phyloP scores from a whole-genome alignment of 108 stramenopile genomes.

The Pseudonitzschia multiseries region DNA sequence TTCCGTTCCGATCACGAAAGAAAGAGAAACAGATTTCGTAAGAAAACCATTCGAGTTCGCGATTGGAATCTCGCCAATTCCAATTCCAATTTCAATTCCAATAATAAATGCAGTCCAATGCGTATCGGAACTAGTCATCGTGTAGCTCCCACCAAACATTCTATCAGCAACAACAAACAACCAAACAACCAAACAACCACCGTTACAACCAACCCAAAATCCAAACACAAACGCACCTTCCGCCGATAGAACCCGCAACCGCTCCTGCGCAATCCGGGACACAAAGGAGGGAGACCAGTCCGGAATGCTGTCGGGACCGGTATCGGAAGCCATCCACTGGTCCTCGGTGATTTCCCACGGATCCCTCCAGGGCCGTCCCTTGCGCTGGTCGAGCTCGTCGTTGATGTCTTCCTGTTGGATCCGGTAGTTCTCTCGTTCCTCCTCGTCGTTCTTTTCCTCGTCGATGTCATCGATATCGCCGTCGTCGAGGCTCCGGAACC shows the following conservation, averaged over 20 bases:
- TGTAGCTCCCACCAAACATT: too few relatives aligned
- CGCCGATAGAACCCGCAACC: constrained; percentile 43
- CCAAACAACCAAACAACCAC: too few relatives aligned
- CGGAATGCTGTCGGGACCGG: constrained; percentile 55
- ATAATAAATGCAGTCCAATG: too few relatives aligned
- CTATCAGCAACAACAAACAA: too few relatives aligned
- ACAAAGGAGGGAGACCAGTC: constrained; percentile 69
- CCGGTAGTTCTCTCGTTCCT: constrained; percentile 27
- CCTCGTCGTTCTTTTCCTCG: constrained; percentile 33
- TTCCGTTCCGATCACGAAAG: too few relatives aligned
- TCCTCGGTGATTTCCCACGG: constrained; percentile 65
- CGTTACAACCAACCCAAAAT: too few relatives aligned
- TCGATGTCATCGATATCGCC: background rate
- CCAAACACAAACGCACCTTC: constrained; percentile 48
- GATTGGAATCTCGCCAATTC: too few relatives aligned
- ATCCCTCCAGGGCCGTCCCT: constrained; percentile 66
- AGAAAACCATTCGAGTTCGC: too few relatives aligned
- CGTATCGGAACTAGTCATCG: too few relatives aligned
- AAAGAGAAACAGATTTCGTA: too few relatives aligned
- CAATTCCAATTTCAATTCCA: too few relatives aligned
- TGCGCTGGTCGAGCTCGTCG: constrained; percentile 46
- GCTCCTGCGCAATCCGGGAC: constrained; percentile 65
- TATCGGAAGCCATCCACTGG: constrained; percentile 53
- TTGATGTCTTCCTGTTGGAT: constrained; percentile 43
- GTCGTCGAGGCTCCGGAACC: background rate